Conservation (phyloP, 2,329 filamentous ascomycete genomes). For the Lasiodiplodia citricola region DNA sequence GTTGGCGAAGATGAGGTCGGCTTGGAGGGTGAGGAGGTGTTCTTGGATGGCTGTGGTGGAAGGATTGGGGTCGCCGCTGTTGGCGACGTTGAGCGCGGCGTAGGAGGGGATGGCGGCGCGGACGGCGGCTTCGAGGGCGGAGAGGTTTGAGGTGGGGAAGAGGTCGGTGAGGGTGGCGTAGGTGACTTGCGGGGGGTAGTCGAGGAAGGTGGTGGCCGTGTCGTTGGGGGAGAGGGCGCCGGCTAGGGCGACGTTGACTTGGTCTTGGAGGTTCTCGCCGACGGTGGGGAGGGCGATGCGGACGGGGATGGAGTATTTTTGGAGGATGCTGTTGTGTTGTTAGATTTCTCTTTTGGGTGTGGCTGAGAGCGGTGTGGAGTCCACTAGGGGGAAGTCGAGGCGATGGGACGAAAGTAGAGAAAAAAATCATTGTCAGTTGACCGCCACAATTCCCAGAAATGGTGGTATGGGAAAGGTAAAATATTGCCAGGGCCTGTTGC, state of each 20-base stretch:
- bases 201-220: conserved; percentile 42
- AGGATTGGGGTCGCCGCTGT: conserved; percentile 24
- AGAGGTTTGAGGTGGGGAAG: conserved; percentile 36
- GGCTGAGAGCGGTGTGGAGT: background rate
- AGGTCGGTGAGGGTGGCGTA: conserved; percentile 44
- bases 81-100: conserved; percentile 34
- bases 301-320: conserved; percentile 29
- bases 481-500: too few relatives aligned
- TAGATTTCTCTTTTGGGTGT: background rate
- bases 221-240: conserved; percentile 31
- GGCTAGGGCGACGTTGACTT: conserved; percentile 34
- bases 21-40: conserved; percentile 51
- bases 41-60: conserved; percentile 42
- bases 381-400: background rate
- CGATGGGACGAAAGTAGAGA: background rate
- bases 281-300: conserved; percentile 35
- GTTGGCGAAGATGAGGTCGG: conserved; percentile 55
- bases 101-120: conserved; percentile 37
- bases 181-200: conserved; percentile 44
- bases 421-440: background rate
- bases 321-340: conserved; percentile 27
- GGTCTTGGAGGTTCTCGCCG: conserved; percentile 44
- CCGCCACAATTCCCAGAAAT: background rate
- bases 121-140: conserved; percentile 33
- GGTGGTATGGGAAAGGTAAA: too few relatives aligned